A percentile compares a stretch with the other conserved stretches of the same genome.
phyloP scores from a whole-genome alignment of 768 basidiomycete genomes.

The Mycena haematopus region DNA sequence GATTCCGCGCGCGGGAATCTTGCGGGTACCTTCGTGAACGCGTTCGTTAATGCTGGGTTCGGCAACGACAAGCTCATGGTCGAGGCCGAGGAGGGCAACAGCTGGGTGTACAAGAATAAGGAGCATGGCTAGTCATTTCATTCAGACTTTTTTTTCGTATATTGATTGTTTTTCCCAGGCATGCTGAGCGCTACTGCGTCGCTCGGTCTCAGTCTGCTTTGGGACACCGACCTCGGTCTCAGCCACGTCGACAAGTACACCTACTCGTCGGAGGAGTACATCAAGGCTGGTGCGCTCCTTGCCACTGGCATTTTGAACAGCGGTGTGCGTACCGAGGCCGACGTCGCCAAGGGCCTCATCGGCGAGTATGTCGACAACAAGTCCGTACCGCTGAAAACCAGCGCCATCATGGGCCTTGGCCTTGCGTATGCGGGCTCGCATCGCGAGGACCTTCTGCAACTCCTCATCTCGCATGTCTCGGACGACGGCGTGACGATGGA shows the following conservation, averaged over 20 bases:
- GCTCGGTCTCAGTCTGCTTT: conserved; percentile 89
- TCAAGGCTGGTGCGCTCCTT: conserved; percentile 96
- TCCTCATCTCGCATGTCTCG: conserved; percentile 81
- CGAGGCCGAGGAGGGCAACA: conserved; percentile 92
- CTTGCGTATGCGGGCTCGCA: conserved; percentile 95
- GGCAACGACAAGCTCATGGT: conserved; percentile 99
- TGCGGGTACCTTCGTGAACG: conserved; percentile 97
- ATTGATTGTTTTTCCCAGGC: conserved; percentile 47
- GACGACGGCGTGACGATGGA: conserved; percentile 90
- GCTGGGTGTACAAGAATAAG: conserved; percentile 99
- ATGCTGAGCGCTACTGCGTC: conserved; percentile 98
- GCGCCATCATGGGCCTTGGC: conserved; percentile 91
- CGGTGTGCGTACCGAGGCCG: conserved; percentile 89
- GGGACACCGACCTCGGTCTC: conserved; percentile 95
- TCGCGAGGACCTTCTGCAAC: conserved; percentile 78
- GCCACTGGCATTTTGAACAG: conserved; percentile 94
- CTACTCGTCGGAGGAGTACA: conserved; percentile 94
- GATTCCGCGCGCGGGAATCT: conserved; percentile 95
- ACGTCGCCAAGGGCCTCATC: conserved; percentile 89
- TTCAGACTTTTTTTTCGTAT: neutral
- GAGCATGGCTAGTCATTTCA: conserved; percentile 74
- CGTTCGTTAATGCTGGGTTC: conserved; percentile 98
- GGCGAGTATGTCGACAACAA: conserved; percentile 90
- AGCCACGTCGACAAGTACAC: conserved; percentile 97
- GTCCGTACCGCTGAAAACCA: conserved; percentile 81